phyloP scores from a whole-genome alignment of 345 rosid genomes.

The Citrus glauca region DNA sequence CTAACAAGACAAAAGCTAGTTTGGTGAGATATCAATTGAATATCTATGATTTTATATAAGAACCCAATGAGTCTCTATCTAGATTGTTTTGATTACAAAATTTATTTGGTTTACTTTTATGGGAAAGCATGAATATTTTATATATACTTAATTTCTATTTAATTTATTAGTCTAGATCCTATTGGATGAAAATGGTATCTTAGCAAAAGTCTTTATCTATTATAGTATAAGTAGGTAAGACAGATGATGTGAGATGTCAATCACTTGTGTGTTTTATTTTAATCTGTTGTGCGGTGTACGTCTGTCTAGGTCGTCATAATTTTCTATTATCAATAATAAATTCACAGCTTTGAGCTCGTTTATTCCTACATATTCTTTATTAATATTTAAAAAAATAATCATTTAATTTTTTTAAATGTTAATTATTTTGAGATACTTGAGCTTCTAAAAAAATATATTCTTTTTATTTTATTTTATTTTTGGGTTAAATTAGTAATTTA shows the following conservation, averaged over 20 bases:
- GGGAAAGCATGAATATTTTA: not conserved
- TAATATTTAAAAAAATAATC: too few relatives aligned
- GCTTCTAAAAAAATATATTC: too few relatives aligned
- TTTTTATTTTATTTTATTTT: too few relatives aligned
- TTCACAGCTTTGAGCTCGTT: too few relatives aligned
- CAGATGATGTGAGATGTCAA: slow-evolving; percentile 7
- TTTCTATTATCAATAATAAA: too few relatives aligned
- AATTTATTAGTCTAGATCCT: not conserved
- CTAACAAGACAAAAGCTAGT: slow-evolving; percentile 5
- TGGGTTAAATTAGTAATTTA: too few relatives aligned
- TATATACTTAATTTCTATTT: too few relatives aligned
- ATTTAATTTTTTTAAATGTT: too few relatives aligned
- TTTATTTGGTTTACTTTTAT: not conserved
- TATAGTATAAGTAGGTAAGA: not conserved
- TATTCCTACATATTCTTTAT: too few relatives aligned
- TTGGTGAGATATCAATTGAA: not conserved
- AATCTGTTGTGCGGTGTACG: not conserved
- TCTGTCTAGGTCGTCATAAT: too few relatives aligned
- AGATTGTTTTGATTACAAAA: not conserved
- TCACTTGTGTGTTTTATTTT: not conserved
- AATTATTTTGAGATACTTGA: too few relatives aligned
- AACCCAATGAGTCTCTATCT: not conserved
- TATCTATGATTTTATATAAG: not conserved
- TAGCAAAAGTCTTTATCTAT: not conserved
- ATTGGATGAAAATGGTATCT: slow-evolving; percentile 10